These are phyloP conservation scores for Colletotrichum tanaceti DNA, from an alignment of 2,329 filamentous ascomycete species.

Conservation along the genomic window DNA sequence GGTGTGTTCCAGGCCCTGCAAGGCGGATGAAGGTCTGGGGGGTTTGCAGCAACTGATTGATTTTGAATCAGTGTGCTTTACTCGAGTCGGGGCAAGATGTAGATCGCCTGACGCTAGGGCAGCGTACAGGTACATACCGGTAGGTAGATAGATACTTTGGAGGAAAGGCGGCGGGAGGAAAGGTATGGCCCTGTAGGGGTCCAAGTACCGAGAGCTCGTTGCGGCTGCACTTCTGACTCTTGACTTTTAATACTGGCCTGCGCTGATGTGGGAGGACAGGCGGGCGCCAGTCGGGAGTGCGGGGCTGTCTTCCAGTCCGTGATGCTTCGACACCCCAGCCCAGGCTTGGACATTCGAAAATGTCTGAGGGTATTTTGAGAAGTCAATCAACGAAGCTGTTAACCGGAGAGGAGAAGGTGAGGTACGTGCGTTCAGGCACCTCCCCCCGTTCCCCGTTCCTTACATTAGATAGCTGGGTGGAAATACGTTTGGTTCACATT, in stretches of 20 bases:
- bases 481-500: no score
- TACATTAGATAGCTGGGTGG: neutral
- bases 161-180: neutral
- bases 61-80: neutral
- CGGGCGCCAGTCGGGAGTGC: slow-evolving; percentile 11
- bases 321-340: slow-evolving; percentile 4
- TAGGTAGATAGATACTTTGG: neutral
- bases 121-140: neutral
- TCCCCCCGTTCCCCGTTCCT: neutral
- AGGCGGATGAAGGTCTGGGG: neutral
- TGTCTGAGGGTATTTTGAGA: slow-evolving; percentile 7
- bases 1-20: slow-evolving; percentile 27
- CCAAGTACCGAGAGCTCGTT: slow-evolving; percentile 30
- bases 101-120: slow-evolving; percentile 2
- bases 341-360: neutral
- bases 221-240: no score
- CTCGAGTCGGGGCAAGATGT: slow-evolving; percentile 4
- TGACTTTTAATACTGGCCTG: neutral
- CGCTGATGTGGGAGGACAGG: neutral
- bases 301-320: slow-evolving; percentile 20
- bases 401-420: neutral
- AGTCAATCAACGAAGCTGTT: slow-evolving; percentile 20
- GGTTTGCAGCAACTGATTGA: slow-evolving; percentile 16
- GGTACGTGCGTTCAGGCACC: slow-evolving; percentile 29
- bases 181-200: slow-evolving; percentile 14